Base-by-base conservation (phyloP, 2,329 filamentous ascomycete genomes). In the Cladosporium sp. region DNA sequence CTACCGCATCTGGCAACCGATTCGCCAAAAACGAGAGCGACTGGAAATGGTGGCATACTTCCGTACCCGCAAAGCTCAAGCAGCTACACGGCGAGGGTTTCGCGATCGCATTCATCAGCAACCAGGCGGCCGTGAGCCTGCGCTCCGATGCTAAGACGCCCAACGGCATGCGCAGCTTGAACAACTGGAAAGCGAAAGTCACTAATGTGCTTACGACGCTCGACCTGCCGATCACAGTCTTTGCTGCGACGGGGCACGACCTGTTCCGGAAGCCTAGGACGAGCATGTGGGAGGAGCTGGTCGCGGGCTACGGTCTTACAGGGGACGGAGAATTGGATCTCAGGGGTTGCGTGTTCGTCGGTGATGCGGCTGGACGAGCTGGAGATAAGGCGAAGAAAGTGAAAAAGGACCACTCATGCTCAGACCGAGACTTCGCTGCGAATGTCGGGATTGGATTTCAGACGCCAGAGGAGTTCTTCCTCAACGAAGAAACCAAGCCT, bases 401-500 rank as follows among this genome's bases (percentile, higher is more conserved):
- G 52, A 72, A 67, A 38, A 78, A 78, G 51, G 81, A 85, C 66
- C 77, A 84, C 71, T 80, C 81, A 13, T 76, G 74, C 63, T 79
- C 75, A 10, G 82, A 85, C 68, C 75, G 79, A 53, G 87, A 96
- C 63, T 86, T 97, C 61, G 92, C 93, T 3, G 77, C 84, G 56
- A 97, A 98, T 64, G 72, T 91, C 10, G 88, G 88, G 3, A 81
- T 98, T 59, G 66, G 73, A 10, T 98, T 92, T 68, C 74, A 83
- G 53, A 95, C 92, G 0, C 93, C 93, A 0, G 93, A 98, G 65
- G 91, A 96, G 68, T 95, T 85, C 72, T 97, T 97, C 66, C 78
- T 92, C 1, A 78, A 78, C 1, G 80, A 89, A 60, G 64, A 78
- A 19, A 75, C 86, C 1, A 78, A 83, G 58, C 78, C 82, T 1